Percentiles rank a stretch among this genome's conserved stretches.
Conservation (phyloP, 768 basidiomycete species). For the Trichaptum fuscoviolaceum region DNA sequence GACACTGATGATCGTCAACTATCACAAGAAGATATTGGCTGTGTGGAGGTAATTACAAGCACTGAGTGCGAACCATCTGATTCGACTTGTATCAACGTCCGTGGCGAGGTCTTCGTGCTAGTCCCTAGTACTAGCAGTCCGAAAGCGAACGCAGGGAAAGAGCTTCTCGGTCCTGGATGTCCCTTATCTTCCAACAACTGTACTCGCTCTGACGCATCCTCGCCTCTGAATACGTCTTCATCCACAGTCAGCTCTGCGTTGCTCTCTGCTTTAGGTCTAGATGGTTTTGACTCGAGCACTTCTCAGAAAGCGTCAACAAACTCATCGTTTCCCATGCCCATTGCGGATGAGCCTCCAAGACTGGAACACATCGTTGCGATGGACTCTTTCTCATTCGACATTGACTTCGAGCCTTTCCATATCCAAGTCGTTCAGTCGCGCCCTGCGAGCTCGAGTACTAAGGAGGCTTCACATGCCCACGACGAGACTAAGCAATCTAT, state of each 20-base stretch:
- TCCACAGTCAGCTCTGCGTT: background rate
- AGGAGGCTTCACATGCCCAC: background rate
- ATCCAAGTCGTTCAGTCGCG: background rate
- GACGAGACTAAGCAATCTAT: background rate
- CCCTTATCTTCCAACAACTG: background rate
- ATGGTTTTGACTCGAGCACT: background rate
- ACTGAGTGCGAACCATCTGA: background rate
- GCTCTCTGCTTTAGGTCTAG: background rate
- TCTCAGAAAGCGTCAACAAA: background rate
- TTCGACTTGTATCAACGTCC: background rate
- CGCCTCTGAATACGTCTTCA: background rate
- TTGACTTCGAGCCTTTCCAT: background rate
- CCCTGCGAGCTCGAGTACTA: background rate
- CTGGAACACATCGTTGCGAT: background rate
- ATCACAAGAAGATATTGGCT: background rate
- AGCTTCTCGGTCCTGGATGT: background rate
- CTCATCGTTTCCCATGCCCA: background rate
- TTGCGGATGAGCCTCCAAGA: background rate
- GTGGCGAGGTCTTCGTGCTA: background rate
- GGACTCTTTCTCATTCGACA: background rate
- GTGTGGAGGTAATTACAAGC: background rate
- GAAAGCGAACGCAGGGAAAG: background rate
- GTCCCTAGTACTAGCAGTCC: background rate
- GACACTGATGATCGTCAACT: background rate
- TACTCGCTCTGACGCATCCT: background rate